Evolutionary conservation across 345 rosid species (phyloP).

Genomic region (Populus alba): DNA sequence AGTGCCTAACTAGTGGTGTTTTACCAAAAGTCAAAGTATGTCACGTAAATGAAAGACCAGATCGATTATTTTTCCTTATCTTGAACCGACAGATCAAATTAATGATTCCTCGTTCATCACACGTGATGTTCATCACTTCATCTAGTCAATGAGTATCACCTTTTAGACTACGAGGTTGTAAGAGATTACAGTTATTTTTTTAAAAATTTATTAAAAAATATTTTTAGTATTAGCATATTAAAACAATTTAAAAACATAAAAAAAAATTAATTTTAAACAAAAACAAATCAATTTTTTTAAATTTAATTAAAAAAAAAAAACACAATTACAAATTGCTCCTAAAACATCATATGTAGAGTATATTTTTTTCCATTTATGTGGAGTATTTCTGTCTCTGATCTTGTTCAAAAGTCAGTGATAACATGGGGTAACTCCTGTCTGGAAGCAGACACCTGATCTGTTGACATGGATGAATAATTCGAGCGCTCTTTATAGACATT

Average conservation of each 20-base stretch:
- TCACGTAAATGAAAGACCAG: not conserved
- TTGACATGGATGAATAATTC: slow-evolving; percentile 14
- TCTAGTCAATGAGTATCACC: not conserved
- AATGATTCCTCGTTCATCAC: not conserved
- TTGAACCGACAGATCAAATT: not conserved
- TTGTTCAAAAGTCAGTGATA: not conserved
- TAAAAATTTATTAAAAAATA: too few relatives aligned
- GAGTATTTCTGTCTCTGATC: not conserved
- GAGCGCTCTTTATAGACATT: not conserved
- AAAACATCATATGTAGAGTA: too few relatives aligned
- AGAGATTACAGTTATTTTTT: too few relatives aligned
- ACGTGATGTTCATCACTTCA: not conserved
- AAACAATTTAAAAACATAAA: too few relatives aligned
- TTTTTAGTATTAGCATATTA: too few relatives aligned
- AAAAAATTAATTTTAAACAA: too few relatives aligned
- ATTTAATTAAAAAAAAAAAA: too few relatives aligned
- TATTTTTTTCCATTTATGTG: not conserved
- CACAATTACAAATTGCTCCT: too few relatives aligned
- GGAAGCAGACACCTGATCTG: not conserved
- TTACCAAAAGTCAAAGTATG: too few relatives aligned
- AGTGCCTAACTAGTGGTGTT: too few relatives aligned
- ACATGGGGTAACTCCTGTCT: not conserved
- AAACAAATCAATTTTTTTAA: too few relatives aligned
- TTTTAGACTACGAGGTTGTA: not conserved
- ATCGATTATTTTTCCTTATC: too few relatives aligned